Evolutionary conservation across 257 asterid genomes (phyloP), one percentile per base, ranked within the genome.

Genomic region (Solanum clarkiae): DNA sequence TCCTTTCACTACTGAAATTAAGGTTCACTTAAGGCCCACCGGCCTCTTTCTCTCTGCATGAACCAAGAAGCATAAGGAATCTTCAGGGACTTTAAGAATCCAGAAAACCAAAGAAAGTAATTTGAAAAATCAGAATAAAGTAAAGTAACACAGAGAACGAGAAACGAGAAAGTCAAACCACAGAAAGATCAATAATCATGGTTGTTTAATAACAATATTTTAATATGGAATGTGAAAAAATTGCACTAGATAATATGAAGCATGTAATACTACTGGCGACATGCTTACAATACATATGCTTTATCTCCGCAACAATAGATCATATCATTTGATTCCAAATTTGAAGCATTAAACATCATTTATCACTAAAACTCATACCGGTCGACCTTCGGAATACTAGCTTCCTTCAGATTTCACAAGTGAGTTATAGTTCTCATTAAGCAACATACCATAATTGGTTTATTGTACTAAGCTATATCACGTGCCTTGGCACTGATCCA

Each of bases 41-140:
- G 70, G 84, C 92, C 85, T 92, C 89, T 84, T 83, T 77, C 79
- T 84, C 77, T 88, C 98, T 94, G 94, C 54, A 62, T 70, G 82
- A 71, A 86, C 86, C 57, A 49, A 65, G 86, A 80, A 60, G 53
- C 65, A 53, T 9, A 77, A 51, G 17, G 82, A 9, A 77, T 15
- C 82, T 24, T 77, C 59, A 77, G 65, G 45, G 53, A 29, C 47
- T 77, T 51, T 29, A 26, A 22, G 47, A 60, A 45, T 17, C 2
- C 77, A 82, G 26, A 29, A 45, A 36, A 15, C 42, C 18, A 5
- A 60, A 60, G 7, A 40, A 84, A 51, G 81, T 18, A 22, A 59
- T 26, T 1, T 54, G 6, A 13, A 29, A 45, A 53, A 9, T 24
- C 63, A 51, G 24, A 77, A 49, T 16, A 77, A 24, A 51, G 40